Percentiles rank a stretch among this genome's conserved stretches.
These are phyloP conservation scores for Melanomma pulvis-pyrius DNA, from an alignment of 495 filamentous ascomycete genomes.

Conservation along the genomic window DNA sequence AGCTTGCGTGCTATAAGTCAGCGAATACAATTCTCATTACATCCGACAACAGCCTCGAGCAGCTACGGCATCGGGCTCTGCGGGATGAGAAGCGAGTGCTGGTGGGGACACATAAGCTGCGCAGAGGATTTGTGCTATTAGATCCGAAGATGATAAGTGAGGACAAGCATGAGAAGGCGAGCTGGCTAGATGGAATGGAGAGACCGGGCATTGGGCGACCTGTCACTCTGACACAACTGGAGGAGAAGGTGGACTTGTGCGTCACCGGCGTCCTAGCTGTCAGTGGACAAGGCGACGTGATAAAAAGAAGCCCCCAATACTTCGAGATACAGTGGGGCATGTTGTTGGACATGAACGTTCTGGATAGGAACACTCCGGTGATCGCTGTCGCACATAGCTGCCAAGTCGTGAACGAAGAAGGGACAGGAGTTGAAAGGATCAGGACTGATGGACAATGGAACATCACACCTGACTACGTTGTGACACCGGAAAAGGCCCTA, in stretches of 20 bases:
- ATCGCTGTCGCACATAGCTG: slow-evolving; percentile 14
- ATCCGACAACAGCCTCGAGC: slow-evolving; percentile 24
- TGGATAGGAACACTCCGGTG: slow-evolving; percentile 9
- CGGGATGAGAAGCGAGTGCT: slow-evolving; percentile 24
- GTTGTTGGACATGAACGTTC: slow-evolving; percentile 3
- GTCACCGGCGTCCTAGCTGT: slow-evolving; percentile 8
- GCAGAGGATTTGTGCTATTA: slow-evolving; percentile 29
- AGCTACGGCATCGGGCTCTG: slow-evolving; percentile 19
- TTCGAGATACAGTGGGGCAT: slow-evolving; percentile 26
- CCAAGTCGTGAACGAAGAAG: slow-evolving; percentile 11
- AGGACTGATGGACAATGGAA: not conserved
- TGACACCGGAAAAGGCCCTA: slow-evolving; percentile 10
- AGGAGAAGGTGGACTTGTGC: slow-evolving; percentile 11
- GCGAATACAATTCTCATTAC: slow-evolving; percentile 20
- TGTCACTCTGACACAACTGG: slow-evolving; percentile 11
- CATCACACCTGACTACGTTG: slow-evolving; percentile 12
- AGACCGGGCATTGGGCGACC: slow-evolving; percentile 16
- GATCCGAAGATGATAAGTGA: slow-evolving; percentile 16
- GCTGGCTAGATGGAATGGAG: slow-evolving; percentile 26
- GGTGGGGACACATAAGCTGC: slow-evolving; percentile 11
- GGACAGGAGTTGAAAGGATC: not conserved
- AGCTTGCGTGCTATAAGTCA: slow-evolving; percentile 3
- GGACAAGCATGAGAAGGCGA: slow-evolving; percentile 11
- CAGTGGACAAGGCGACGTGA: not conserved
- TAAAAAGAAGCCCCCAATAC: not conserved